Conservation (phyloP, 2,329 filamentous ascomycete species). For the Trichoderma sp. region DNA sequence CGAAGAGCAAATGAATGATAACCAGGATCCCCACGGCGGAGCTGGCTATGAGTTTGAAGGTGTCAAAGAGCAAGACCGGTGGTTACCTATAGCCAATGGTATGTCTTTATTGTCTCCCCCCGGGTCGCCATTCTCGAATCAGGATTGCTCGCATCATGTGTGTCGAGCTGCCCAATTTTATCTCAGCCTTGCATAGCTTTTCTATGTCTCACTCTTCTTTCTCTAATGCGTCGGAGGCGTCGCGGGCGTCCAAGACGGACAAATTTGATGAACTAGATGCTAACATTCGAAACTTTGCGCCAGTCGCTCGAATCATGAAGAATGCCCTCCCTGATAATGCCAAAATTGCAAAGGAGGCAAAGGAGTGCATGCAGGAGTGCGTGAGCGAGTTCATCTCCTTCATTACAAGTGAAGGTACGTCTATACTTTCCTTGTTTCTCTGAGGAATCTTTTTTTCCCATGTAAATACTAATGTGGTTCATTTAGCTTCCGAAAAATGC, state of each 20-base stretch:
- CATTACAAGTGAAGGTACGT: slow-evolving; percentile 95
- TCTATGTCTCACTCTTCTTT: slow-evolving; percentile 66
- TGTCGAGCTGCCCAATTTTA: slow-evolving; percentile 34
- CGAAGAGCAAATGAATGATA: slow-evolving; percentile 93
- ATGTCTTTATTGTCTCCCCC: slow-evolving; percentile 54
- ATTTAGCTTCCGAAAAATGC: slow-evolving; percentile 92
- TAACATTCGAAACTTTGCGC: slow-evolving; percentile 92
- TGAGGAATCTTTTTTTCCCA: background rate
- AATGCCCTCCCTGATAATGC: slow-evolving; percentile 95
- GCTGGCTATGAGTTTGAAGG: slow-evolving; percentile 82
- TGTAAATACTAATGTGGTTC: background rate
- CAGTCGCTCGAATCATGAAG: slow-evolving; percentile 99
- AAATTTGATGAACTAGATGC: slow-evolving; percentile 69
- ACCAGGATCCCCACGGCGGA: slow-evolving; percentile 76
- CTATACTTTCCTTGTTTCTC: background rate
- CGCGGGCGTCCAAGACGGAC: slow-evolving; percentile 52
- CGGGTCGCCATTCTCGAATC: background rate
- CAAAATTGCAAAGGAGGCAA: slow-evolving; percentile 98
- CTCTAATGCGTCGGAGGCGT: slow-evolving; percentile 55
- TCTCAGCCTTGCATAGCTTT: slow-evolving; percentile 41
- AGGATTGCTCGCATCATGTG: slow-evolving; percentile 46
- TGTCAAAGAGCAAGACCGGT: slow-evolving; percentile 98
- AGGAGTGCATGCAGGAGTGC: slow-evolving; percentile 99
- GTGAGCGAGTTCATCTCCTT: slow-evolving; percentile 99
- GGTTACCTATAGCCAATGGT: slow-evolving; percentile 99